Conservation (phyloP, 129 eudicot genomes). For the Helianthus tuberosus region DNA sequence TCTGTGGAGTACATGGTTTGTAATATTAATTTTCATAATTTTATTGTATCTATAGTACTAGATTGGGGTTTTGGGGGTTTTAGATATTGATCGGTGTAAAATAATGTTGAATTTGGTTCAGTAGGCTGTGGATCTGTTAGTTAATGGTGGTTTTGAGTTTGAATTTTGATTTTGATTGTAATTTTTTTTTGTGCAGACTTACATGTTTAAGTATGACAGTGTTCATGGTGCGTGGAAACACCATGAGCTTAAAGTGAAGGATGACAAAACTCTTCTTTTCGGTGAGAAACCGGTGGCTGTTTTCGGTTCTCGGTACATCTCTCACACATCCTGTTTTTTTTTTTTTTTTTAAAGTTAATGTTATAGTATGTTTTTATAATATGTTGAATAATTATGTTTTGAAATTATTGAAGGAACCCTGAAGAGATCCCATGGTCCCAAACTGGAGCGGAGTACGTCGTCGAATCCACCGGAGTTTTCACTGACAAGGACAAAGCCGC, state of each 20-base stretch:
- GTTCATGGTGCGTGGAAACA: conserved; percentile 71
- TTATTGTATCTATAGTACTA: not conserved
- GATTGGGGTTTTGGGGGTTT: not conserved
- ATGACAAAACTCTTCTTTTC: conserved; percentile 53
- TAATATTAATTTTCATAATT: not conserved
- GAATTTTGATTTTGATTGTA: not conserved
- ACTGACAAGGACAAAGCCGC: conserved; percentile 74
- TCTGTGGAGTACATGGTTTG: conserved; percentile 60
- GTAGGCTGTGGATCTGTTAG: conserved; percentile 20
- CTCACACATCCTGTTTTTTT: not conserved
- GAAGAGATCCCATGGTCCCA: conserved; percentile 66
- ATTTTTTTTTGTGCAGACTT: conserved; percentile 42
- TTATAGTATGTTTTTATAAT: not conserved
- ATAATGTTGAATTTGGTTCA: not conserved
- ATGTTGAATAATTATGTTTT: conserved; percentile 2
- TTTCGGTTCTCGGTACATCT: conserved; percentile 47
- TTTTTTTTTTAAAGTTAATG: not conserved
- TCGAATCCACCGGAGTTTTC: conserved; percentile 63
- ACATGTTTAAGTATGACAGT: conserved; percentile 66
- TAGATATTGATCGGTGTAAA: not conserved
- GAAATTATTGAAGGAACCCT: conserved; percentile 43
- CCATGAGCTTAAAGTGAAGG: conserved; percentile 61
- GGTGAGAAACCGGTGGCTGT: conserved; percentile 58
- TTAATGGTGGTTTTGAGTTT: conserved; percentile 12
- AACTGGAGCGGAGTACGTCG: conserved; percentile 56